Evolutionary conservation across 345 rosid genomes (phyloP).

Genomic region (Eucalyptus pumila): DNA sequence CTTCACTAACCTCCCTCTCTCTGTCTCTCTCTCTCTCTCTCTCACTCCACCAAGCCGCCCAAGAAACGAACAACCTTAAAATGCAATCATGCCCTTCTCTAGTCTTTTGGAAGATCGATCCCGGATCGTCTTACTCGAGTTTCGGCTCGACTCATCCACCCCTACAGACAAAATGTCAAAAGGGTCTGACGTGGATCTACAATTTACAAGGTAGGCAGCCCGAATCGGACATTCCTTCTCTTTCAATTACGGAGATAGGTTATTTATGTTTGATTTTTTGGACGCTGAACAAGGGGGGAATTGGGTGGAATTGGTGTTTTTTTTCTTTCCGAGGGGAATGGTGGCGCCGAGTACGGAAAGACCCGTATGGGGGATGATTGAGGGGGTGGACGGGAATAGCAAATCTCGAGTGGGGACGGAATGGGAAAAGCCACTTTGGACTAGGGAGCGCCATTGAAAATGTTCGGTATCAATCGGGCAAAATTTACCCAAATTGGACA

Average conservation of each 20-base stretch:
- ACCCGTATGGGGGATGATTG: background rate
- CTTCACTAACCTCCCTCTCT: background rate
- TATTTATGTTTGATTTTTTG: background rate
- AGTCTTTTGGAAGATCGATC: background rate
- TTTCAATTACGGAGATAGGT: background rate
- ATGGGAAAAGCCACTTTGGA: background rate
- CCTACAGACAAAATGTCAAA: background rate
- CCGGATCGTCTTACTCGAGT: background rate
- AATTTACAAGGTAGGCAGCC: background rate
- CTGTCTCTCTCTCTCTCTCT: background rate
- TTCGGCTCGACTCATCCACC: background rate
- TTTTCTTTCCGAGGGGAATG: background rate
- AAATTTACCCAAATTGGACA: background rate
- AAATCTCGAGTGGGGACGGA: background rate
- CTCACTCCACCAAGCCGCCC: background rate
- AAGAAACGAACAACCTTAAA: background rate
- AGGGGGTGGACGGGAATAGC: background rate
- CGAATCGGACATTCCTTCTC: background rate
- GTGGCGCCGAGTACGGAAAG: background rate
- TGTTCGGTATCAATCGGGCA: background rate
- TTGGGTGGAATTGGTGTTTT: background rate
- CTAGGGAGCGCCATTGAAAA: background rate
- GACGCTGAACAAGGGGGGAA: background rate
- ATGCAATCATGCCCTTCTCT: background rate
- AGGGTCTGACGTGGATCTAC: background rate